Evolutionary conservation across 2,329 filamentous ascomycete species (phyloP), one percentile per base, ranked within the genome.

Genomic region (Phyllosticta citrichinensis): DNA sequence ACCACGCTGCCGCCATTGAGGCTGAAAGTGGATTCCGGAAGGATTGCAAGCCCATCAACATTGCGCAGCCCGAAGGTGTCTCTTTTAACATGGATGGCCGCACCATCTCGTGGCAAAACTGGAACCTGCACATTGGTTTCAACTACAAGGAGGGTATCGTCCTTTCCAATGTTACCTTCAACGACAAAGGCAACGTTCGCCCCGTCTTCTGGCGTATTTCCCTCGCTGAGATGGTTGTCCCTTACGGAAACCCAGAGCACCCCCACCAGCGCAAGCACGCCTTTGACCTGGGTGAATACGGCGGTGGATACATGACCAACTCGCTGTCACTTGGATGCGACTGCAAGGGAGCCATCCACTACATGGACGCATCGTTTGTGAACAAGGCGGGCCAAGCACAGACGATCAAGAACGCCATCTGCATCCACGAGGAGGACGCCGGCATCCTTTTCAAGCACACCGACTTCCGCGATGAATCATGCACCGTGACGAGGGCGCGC

Each of bases 401-500:
- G 3, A 88, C 86, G 1, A 91, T 96, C 77, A 93, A 96, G 79
- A 96, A 96, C 70, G 92, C 92, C 47, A 88, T 97, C 66, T 97
- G 92, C 73, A 92, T 97, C 65, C 92, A 97, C 75, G 92, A 97
- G 73, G 92, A 97, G 76, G 92, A 97, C 65, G 84, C 84, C 1
- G 92, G 92, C 5, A 94, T 97, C 62, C 79, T 96, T 0, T 96
- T 95, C 83, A 97, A 97, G 77, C 90, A 95, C 76, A 91, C 86
- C 17, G 92, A 97, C 75, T 97, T 96, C 82, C 84, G 92, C 47
- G 92, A 97, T 70, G 88, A 94, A 52, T 93, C 89, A 0, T 84
- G 86, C 60, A 90, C 94, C 10, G 89, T 96, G 4, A 96, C 91
- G 0, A 86, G 92, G 25, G 91, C 87, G 1, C 85, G 91, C 59